phyloP scores from a whole-genome alignment of 2,329 filamentous ascomycete genomes.

The Cladophialophora psammophila region DNA sequence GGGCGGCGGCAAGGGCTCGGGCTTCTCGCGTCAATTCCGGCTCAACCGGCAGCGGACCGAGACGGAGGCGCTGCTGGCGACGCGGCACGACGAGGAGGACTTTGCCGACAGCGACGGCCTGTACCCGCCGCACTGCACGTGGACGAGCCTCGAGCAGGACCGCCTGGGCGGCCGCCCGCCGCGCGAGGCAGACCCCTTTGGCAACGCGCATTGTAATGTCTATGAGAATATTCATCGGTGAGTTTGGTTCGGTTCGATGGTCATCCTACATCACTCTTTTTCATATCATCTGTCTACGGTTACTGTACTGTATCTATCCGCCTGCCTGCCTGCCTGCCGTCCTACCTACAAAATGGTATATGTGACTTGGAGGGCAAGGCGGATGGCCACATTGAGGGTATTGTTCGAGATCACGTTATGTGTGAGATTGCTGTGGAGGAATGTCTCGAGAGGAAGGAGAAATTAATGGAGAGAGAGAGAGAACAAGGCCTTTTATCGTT shows the following conservation, averaged over 20 bases:
- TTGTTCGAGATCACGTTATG: neutral
- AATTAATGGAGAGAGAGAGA: neutral
- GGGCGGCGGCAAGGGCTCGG: neutral
- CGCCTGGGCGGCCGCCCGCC: conserved; percentile 23
- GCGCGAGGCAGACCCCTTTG: conserved; percentile 34
- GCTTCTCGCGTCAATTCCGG: conserved; percentile 25
- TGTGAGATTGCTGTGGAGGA: neutral
- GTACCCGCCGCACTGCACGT: conserved; percentile 40
- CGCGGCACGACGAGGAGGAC: conserved; percentile 39
- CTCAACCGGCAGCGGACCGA: conserved; percentile 31
- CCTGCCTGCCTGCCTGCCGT: too few species aligned
- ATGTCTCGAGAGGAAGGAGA: conserved; percentile 24
- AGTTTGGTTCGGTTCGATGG: conserved; percentile 1
- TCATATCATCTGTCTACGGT: neutral
- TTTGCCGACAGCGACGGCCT: conserved; percentile 40
- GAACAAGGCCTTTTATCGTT: neutral
- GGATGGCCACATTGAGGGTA: neutral
- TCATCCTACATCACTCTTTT: too few species aligned
- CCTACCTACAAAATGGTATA: too few species aligned
- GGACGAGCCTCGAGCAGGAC: conserved; percentile 35
- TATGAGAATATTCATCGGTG: conserved; percentile 40
- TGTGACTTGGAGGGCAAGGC: too few species aligned
- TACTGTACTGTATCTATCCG: too few species aligned
- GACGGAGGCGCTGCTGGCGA: conserved; percentile 31
- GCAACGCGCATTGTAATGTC: conserved; percentile 36